phyloP scores from a whole-genome alignment of 2,329 filamentous ascomycete genomes.

The Paecilomyces niveus region DNA sequence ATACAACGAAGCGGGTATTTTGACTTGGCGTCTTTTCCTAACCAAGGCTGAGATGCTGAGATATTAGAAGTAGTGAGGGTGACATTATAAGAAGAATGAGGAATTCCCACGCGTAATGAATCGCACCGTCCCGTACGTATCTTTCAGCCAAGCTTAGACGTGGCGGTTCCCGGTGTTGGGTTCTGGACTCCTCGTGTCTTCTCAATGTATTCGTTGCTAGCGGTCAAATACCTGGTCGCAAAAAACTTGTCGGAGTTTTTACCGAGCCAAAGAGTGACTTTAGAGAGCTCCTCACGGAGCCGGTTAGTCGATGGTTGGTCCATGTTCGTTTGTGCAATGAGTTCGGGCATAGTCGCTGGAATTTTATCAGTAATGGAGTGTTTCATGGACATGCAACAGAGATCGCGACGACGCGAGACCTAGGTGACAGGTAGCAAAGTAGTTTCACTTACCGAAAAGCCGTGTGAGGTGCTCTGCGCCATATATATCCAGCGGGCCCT shows the following conservation, averaged over 20 bases:
- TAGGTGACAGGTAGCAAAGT: conserved; percentile 1
- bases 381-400: neutral
- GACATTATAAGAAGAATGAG: neutral
- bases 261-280: conserved; percentile 78
- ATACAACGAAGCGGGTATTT: neutral
- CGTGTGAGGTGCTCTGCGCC: conserved; percentile 87
- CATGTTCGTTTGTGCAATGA: conserved; percentile 97
- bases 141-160: conserved; percentile 21
- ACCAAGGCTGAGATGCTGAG: neutral
- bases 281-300: conserved; percentile 79
- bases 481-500: conserved; percentile 73
- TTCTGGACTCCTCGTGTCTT: conserved; percentile 24
- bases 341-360: conserved; percentile 79
- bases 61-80: neutral
- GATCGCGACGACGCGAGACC: conserved; percentile 6
- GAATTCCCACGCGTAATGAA: neutral
- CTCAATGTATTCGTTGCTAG: conserved; percentile 33
- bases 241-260: conserved; percentile 74
- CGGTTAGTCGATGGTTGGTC: conserved; percentile 83
- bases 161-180: conserved; percentile 23
- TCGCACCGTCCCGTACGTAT: neutral
- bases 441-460: conserved; percentile 63
- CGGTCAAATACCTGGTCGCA: conserved; percentile 35
- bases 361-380: neutral
- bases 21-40: neutral